Percentiles rank a stretch among this genome's conserved stretches.
Conservation (phyloP, 164 flowering plant genomes). For the Dillenia suffruticosa region DNA sequence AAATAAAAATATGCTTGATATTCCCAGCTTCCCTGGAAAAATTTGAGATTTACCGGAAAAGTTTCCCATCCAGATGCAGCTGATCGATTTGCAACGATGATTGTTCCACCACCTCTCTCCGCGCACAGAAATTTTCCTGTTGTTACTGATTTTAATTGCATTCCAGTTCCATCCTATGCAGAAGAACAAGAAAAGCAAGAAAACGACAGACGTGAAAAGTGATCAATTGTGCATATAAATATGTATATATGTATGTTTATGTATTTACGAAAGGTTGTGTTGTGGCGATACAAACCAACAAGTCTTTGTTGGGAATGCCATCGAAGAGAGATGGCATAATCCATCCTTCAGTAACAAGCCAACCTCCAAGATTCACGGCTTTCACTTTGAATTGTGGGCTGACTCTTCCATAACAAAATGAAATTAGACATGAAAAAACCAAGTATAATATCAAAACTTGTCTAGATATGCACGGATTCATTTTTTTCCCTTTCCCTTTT, state of each 20-base stretch:
- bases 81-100: constrained; percentile 31
- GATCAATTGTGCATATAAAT: too few species aligned
- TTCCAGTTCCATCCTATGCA: constrained; percentile 42
- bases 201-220: too few species aligned
- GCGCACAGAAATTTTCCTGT: constrained; percentile 39
- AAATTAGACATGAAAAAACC: background rate
- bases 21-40: constrained; percentile 8
- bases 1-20: background rate
- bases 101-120: constrained; percentile 48
- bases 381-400: constrained; percentile 13
- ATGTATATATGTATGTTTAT: too few species aligned
- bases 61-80: constrained; percentile 42
- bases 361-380: constrained; percentile 50
- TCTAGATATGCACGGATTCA: too few species aligned
- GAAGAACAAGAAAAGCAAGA: background rate
- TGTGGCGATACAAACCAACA: constrained; percentile 20
- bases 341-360: constrained; percentile 50
- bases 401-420: background rate
- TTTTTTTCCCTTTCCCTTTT: too few species aligned
- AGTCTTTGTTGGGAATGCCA: constrained; percentile 42
- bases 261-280: too few species aligned
- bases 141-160: constrained; percentile 46
- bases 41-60: constrained; percentile 6
- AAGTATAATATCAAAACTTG: background rate
- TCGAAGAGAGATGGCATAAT: constrained; percentile 41